phyloP scores from a whole-genome alignment of 2,329 filamentous ascomycete species.

The Monosporascus sp. region DNA sequence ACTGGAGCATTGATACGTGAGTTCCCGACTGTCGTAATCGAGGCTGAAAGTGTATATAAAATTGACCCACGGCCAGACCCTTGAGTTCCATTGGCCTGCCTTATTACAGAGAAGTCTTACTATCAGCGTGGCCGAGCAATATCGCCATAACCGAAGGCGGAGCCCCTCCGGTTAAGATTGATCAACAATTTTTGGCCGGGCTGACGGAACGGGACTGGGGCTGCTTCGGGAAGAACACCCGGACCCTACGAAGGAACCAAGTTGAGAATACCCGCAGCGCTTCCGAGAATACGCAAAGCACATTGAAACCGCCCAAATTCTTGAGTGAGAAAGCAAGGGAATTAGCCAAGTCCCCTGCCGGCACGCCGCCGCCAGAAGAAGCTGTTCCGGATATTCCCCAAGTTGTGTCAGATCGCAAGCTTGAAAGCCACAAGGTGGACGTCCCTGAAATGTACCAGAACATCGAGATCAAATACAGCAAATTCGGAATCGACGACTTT shows the following conservation, averaged over 20 bases:
- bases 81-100: conserved; percentile 85
- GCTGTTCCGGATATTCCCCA: conserved; percentile 54
- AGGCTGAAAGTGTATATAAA: background rate
- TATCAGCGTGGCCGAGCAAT: conserved; percentile 86
- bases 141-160: conserved; percentile 73
- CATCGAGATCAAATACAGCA: conserved; percentile 98
- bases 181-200: conserved; percentile 61
- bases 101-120: conserved; percentile 80
- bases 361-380: conserved; percentile 36
- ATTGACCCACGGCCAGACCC: conserved; percentile 46
- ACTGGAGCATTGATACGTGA: conserved; percentile 67
- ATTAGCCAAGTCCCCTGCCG: conserved; percentile 40
- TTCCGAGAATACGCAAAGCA: conserved; percentile 52
- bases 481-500: conserved; percentile 98
- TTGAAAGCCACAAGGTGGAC: conserved; percentile 72
- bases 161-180: conserved; percentile 70
- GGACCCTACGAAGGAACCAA: conserved; percentile 72
- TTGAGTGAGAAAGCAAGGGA: conserved; percentile 87
- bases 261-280: conserved; percentile 66
- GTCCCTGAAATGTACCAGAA: conserved; percentile 86
- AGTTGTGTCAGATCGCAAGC: conserved; percentile 60
- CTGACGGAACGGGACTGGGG: conserved; percentile 71
- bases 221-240: conserved; percentile 71
- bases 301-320: conserved; percentile 79
- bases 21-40: conserved; percentile 22